Base-by-base conservation (phyloP, 2,329 filamentous ascomycete genomes). In the Nemania abortiva region DNA sequence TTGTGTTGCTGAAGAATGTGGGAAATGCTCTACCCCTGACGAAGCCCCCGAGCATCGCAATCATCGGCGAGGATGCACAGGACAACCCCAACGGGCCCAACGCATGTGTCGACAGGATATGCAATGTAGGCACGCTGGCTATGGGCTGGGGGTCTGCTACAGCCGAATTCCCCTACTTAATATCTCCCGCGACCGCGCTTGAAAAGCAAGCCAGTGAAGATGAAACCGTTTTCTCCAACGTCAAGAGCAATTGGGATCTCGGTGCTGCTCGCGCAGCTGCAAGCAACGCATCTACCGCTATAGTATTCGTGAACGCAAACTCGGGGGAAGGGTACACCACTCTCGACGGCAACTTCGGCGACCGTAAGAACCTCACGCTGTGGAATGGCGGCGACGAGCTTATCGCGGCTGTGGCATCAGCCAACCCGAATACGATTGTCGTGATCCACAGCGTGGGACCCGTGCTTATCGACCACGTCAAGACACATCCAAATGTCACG, bases 311-410 rank as follows among this genome's bases (percentile, higher is more conserved):
- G 75, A 97, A 97, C 74, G 90, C 94, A n/a, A 87, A 94, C 77
- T 88, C 91, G 7, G 95, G 95, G 62, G 95, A 98, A 81, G 94
- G 93, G 9, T 98, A 89, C 82, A 92, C 97, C 74, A 87, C 83
- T 22, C 88, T 97, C 0, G 95, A 94, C 68, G 91, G 89, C 61
- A 97, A 97, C 79, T 84, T 86, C 64, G 95, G 95, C 65, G 95
- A 98, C 79, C 91, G 95, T 63, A 94, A 95, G 77, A 98, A 98
- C 81, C 85, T 98, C 39, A 97, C 94, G 0, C 84, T 97, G 0
- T 98, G 95, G 95, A 86, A 91, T 71, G 87, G 90, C 64, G 95
- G 93, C 53, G 93, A 98, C 63, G 86, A 87, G 0, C 83, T 98
- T 65, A 91, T 98, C 80, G 86, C 91, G 78, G 93, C 92, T 53